Conservation (phyloP, 2,329 filamentous ascomycete genomes). For the Dothidotthia symphoricarpi region DNA sequence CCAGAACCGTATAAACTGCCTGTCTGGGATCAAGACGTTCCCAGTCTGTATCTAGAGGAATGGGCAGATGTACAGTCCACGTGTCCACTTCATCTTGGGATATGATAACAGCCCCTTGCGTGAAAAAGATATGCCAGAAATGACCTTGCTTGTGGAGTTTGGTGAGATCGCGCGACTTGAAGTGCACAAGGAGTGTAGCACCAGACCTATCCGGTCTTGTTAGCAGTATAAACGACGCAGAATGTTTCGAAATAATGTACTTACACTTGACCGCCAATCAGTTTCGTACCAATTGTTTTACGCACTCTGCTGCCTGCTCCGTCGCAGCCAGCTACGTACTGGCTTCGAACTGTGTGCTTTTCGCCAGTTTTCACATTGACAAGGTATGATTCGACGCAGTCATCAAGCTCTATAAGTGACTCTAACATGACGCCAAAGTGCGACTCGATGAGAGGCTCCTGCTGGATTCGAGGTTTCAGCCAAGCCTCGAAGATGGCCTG, state of each 20-base stretch:
- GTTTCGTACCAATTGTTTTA: slow-evolving; percentile 17
- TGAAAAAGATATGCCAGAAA: slow-evolving; percentile 38
- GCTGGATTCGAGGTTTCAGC: not conserved
- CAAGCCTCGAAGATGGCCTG: slow-evolving; percentile 4
- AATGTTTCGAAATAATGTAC: not conserved
- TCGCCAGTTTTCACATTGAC: slow-evolving; percentile 13
- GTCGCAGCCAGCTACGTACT: slow-evolving; percentile 32
- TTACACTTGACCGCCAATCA: slow-evolving; percentile 29
- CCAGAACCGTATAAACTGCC: slow-evolving; percentile 22
- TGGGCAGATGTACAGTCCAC: slow-evolving; percentile 31
- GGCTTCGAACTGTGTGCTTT: slow-evolving; percentile 14
- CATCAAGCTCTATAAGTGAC: slow-evolving; percentile 12
- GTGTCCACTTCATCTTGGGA: slow-evolving; percentile 37
- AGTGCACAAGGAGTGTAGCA: slow-evolving; percentile 31
- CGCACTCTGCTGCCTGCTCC: slow-evolving; percentile 27
- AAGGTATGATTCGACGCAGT: slow-evolving; percentile 13
- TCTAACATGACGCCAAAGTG: slow-evolving; percentile 33
- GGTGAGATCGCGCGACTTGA: slow-evolving; percentile 32
- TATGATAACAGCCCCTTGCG: slow-evolving; percentile 23
- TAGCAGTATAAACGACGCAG: not conserved
- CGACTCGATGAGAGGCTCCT: slow-evolving; percentile 9
- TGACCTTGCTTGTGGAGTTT: slow-evolving; percentile 22
- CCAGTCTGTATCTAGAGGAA: slow-evolving; percentile 16
- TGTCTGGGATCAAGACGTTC: slow-evolving; percentile 20
- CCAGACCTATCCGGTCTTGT: slow-evolving; percentile 7